A percentile compares a stretch with the other conserved stretches of the same genome.
Conservation (phyloP, 1,284 basidiomycete genomes). For the Rhodotorula sp. region DNA sequence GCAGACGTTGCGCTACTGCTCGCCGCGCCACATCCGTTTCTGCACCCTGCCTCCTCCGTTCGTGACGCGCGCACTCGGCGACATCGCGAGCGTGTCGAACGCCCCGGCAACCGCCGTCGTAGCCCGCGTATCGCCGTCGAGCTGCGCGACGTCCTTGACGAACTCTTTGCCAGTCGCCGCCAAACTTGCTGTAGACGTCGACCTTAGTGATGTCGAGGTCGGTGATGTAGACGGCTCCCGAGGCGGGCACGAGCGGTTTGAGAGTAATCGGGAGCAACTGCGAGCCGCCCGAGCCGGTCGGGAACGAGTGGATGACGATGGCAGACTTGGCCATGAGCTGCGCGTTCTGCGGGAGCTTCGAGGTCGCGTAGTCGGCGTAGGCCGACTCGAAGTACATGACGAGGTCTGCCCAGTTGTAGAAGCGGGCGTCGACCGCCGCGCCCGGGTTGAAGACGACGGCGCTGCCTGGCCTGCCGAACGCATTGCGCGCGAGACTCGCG, state of each 20-base stretch:
- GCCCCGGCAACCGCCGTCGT: too few species aligned
- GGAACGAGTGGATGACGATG: constrained; percentile 23
- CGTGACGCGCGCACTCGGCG: too few species aligned
- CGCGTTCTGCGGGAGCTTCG: background rate
- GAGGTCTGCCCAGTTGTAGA: constrained; percentile 4
- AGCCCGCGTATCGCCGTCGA: too few species aligned
- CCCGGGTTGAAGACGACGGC: constrained; percentile 22
- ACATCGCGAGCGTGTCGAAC: too few species aligned
- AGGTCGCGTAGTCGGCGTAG: background rate
- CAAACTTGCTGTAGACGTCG: constrained; percentile 20
- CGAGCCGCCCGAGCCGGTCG: background rate
- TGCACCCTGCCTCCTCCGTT: too few species aligned
- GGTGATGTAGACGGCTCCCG: constrained; percentile 1
- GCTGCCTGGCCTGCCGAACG: background rate
- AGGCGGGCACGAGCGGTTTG: background rate
- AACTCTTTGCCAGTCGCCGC: constrained; percentile 13
- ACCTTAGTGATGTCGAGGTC: background rate
- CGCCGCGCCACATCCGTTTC: too few species aligned
- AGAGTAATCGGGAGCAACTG: background rate
- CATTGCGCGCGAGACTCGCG: background rate
- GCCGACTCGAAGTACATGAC: constrained; percentile 19
- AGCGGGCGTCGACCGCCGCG: background rate
- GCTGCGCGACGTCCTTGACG: background rate
- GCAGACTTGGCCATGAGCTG: background rate
- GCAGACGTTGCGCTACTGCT: too few species aligned